phyloP scores from a whole-genome alignment of 345 rosid genomes.

The Excoecaria cochinchinensis region DNA sequence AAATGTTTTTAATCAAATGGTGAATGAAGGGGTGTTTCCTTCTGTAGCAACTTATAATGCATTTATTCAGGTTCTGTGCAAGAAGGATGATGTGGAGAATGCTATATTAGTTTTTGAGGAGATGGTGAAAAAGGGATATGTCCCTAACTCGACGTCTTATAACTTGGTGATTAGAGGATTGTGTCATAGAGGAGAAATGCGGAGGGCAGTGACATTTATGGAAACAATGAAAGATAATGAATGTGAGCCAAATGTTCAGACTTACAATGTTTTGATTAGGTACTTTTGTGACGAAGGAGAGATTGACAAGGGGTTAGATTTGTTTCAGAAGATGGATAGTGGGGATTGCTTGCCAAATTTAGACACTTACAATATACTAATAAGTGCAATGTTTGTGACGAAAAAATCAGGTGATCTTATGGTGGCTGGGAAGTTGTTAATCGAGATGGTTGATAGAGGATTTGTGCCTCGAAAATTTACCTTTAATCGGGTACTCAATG shows the following conservation, averaged over 20 bases:
- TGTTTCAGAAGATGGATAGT: constrained; percentile 65
- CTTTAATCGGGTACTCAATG: constrained; percentile 74
- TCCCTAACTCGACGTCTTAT: constrained; percentile 63
- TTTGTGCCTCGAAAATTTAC: constrained; percentile 73
- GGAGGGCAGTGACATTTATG: constrained; percentile 58
- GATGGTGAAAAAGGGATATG: constrained; percentile 73
- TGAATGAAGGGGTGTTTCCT: constrained; percentile 72
- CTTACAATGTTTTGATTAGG: constrained; percentile 65
- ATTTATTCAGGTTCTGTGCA: constrained; percentile 82
- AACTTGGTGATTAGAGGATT: constrained; percentile 77
- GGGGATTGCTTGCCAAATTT: constrained; percentile 77
- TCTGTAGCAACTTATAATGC: constrained; percentile 86
- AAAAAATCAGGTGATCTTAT: constrained; percentile 71
- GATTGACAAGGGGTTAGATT: constrained; percentile 57
- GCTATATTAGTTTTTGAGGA: constrained; percentile 69
- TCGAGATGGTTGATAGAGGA: constrained; percentile 94
- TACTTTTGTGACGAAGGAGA: constrained; percentile 68
- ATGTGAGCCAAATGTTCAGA: constrained; percentile 77
- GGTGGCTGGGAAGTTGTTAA: constrained; percentile 72
- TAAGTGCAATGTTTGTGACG: constrained; percentile 86
- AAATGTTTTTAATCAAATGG: constrained; percentile 69
- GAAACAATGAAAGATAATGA: constrained; percentile 60
- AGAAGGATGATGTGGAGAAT: constrained; percentile 78
- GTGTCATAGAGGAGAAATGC: constrained; percentile 69
- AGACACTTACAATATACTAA: constrained; percentile 79